Percentiles rank a stretch among this genome's conserved stretches.
Conservation (phyloP, 2,329 filamentous ascomycete genomes). For the Aureobasidium sp. region DNA sequence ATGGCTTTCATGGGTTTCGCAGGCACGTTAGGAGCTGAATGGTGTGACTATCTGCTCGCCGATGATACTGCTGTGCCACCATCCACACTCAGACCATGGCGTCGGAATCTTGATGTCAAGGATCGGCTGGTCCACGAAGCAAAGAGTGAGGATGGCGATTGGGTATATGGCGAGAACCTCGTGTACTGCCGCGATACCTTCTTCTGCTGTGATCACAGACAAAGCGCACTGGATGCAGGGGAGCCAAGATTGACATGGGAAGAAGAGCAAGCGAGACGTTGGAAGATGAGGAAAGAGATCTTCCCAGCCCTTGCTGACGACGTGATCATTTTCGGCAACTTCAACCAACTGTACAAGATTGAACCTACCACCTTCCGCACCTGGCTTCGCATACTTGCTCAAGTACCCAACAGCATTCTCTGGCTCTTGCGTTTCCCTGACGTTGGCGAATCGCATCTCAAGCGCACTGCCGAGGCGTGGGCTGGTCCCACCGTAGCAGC, state of each 20-base stretch:
- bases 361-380: conserved; percentile 93
- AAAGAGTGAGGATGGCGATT: conserved; percentile 54
- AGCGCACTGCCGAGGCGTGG: conserved; percentile 74
- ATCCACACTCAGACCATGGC: conserved; percentile 71
- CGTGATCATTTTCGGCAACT: conserved; percentile 88
- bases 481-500: conserved; percentile 76
- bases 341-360: conserved; percentile 99
- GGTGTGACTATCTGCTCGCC: conserved; percentile 95
- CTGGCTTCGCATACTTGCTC: conserved; percentile 85
- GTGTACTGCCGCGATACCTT: conserved; percentile 93
- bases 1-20: conserved; percentile 99
- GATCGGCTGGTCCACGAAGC: conserved; percentile 59
- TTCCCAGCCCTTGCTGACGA: conserved; percentile 80
- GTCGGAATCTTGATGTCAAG: conserved; percentile 65
- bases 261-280: conserved; percentile 72
- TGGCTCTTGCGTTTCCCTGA: conserved; percentile 98
- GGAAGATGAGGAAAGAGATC: conserved; percentile 87
- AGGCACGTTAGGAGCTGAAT: conserved; percentile 89
- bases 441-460: conserved; percentile 78
- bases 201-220: conserved; percentile 95
- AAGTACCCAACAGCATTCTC: conserved; percentile 77
- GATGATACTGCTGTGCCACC: conserved; percentile 80
- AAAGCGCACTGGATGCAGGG: conserved; percentile 69
- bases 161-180: conserved; percentile 96
- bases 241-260: conserved; percentile 69